Evolutionary conservation across 306 rosid genomes (phyloP).

Genomic region (Vigna hirtella): DNA sequence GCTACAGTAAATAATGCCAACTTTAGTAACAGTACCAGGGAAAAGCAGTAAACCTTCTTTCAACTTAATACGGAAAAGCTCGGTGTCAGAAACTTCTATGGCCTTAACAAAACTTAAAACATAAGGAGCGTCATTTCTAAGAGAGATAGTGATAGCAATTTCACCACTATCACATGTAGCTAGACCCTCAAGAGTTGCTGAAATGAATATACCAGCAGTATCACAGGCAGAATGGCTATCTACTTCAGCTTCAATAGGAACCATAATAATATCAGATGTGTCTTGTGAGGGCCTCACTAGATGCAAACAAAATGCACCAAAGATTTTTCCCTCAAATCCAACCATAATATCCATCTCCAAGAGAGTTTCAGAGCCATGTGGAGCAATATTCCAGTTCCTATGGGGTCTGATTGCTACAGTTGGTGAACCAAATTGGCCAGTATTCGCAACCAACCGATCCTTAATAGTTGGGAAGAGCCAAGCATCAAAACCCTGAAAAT

Average conservation of each 20-base stretch:
- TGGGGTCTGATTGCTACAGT: slow-evolving; percentile 71
- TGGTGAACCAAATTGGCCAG: slow-evolving; percentile 68
- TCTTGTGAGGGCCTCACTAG: slow-evolving; percentile 74
- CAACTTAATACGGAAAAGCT: slow-evolving; percentile 66
- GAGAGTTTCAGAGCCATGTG: slow-evolving; percentile 69
- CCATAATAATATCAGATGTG: slow-evolving; percentile 68
- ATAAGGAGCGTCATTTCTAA: slow-evolving; percentile 67
- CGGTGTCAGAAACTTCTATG: slow-evolving; percentile 58
- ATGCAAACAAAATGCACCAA: slow-evolving; percentile 84
- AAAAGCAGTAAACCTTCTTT: slow-evolving; percentile 80
- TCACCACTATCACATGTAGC: slow-evolving; percentile 56
- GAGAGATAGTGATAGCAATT: slow-evolving; percentile 58
- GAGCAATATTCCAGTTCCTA: slow-evolving; percentile 84
- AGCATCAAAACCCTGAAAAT: slow-evolving; percentile 57
- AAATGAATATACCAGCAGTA: slow-evolving; percentile 51
- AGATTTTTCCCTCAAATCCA: slow-evolving; percentile 68
- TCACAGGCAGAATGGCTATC: slow-evolving; percentile 47
- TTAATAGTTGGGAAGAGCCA: slow-evolving; percentile 54
- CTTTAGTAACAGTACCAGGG: slow-evolving; percentile 79
- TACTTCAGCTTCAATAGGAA: slow-evolving; percentile 84
- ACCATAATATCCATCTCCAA: slow-evolving; percentile 73
- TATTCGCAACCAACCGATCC: slow-evolving; percentile 70
- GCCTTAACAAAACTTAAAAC: slow-evolving; percentile 65
- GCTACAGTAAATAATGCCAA: slow-evolving; percentile 73
- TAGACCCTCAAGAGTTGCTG: slow-evolving; percentile 70